Evolutionary conservation across 2,329 filamentous ascomycete species (phyloP).

Genomic region (Verticillium alfalfae): DNA sequence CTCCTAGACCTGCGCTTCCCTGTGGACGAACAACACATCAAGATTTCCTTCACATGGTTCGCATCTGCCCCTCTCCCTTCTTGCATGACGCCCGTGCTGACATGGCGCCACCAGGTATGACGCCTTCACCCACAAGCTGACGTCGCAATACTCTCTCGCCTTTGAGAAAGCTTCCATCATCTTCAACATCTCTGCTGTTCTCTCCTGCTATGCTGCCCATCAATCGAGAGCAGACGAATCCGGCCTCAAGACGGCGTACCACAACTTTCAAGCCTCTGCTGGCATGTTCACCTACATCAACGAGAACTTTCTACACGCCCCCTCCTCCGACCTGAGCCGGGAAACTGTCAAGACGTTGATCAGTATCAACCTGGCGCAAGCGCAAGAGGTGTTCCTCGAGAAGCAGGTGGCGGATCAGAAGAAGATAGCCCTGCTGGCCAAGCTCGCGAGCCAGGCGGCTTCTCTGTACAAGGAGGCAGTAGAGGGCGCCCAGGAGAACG

Average conservation of each 20-base stretch:
- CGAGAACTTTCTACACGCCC: constrained; percentile 96
- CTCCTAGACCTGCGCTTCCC: constrained; percentile 91
- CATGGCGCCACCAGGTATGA: constrained; percentile 68
- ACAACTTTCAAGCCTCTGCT: constrained; percentile 95
- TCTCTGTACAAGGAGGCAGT: constrained; percentile 82
- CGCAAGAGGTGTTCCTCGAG: constrained; percentile 94
- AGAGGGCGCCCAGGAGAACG: constrained; percentile 90
- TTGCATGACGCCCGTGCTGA: background rate
- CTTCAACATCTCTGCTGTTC: constrained; percentile 96
- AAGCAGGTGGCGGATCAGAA: constrained; percentile 92
- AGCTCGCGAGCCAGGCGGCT: constrained; percentile 84
- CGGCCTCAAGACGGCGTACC: constrained; percentile 92
- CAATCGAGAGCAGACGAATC: constrained; percentile 90
- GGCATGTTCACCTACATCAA: constrained; percentile 99
- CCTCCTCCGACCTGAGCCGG: constrained; percentile 89
- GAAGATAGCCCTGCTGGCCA: constrained; percentile 86
- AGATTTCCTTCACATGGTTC: constrained; percentile 97
- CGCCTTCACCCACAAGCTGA: constrained; percentile 98
- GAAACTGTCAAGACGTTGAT: constrained; percentile 96
- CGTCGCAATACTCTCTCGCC: constrained; percentile 89
- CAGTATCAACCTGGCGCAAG: constrained; percentile 87
- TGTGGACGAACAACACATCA: constrained; percentile 98
- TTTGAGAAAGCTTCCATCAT: constrained; percentile 99
- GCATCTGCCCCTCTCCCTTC: constrained; percentile 9
- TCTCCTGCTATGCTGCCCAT: constrained; percentile 90